These are phyloP conservation scores for Psilocybe sp. DNA, from an alignment of 768 basidiomycete genomes.

Conservation along the genomic window DNA sequence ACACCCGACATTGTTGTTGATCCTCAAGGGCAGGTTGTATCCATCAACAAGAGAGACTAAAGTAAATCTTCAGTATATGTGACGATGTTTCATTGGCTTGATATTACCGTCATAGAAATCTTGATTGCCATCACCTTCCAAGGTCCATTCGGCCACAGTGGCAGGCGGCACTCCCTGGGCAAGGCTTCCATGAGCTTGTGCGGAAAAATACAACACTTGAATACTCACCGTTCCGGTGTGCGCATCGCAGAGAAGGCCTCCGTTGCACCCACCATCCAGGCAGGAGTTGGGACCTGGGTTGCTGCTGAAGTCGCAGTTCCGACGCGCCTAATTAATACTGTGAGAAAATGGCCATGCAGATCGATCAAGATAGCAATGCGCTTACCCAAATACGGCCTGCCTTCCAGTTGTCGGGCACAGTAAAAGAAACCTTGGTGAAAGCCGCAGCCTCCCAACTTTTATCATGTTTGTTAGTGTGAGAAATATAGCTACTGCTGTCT, in stretches of 20 bases:
- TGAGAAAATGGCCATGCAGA: background rate
- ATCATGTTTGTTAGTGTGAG: background rate
- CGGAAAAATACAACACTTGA: background rate
- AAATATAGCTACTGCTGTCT: background rate
- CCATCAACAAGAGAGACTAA: constrained; percentile 66
- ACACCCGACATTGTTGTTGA: constrained; percentile 56
- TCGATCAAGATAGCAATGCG: background rate
- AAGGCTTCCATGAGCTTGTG: constrained; percentile 1
- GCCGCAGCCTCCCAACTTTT: constrained; percentile 39
- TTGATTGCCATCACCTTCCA: constrained; percentile 34
- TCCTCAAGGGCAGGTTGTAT: constrained; percentile 58
- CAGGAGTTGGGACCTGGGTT: constrained; percentile 60
- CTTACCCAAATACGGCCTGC: constrained; percentile 56
- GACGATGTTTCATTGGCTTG: background rate
- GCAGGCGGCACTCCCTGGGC: constrained; percentile 62
- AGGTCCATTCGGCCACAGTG: constrained; percentile 67
- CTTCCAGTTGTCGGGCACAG: constrained; percentile 63
- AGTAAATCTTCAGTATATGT: background rate
- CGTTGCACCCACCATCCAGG: constrained; percentile 64
- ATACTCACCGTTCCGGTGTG: constrained; percentile 40
- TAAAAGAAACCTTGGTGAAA: constrained; percentile 39
- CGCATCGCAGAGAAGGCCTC: constrained; percentile 57
- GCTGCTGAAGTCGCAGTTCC: constrained; percentile 57
- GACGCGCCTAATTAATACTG: constrained; percentile 45
- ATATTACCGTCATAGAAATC: constrained; percentile 63